Conservation (phyloP, 202 grass and related monocot species). For the Thinopyrum obtusiflorum region DNA sequence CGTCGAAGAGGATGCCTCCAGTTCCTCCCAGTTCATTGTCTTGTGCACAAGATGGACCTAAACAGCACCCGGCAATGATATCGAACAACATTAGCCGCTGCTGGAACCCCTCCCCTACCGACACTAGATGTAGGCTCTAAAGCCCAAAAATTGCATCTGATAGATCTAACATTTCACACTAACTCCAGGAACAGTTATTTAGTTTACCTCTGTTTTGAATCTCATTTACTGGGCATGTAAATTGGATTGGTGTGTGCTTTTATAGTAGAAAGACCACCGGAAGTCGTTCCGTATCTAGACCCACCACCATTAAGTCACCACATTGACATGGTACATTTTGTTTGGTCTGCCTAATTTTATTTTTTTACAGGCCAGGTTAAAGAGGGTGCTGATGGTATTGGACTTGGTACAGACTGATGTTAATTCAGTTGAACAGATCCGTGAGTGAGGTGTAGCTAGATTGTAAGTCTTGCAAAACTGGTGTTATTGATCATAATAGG, state of each 20-base stretch:
- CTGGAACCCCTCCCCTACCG: slow-evolving; percentile 41
- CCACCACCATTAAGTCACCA: neutral
- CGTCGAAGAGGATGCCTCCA: slow-evolving; percentile 48
- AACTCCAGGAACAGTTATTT: neutral
- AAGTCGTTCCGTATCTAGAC: neutral
- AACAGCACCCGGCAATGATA: neutral
- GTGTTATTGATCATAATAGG: too few species aligned
- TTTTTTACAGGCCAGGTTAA: slow-evolving; percentile 44
- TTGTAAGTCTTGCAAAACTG: too few species aligned
- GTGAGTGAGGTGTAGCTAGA: too few species aligned
- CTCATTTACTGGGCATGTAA: neutral
- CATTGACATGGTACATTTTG: neutral
- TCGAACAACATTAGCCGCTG: too few species aligned
- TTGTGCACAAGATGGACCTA: slow-evolving; percentile 56
- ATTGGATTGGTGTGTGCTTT: neutral
- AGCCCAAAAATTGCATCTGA: neutral
- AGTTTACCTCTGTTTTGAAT: neutral
- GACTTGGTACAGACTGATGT: too few species aligned
- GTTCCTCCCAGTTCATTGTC: neutral
- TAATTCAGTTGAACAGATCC: too few species aligned
- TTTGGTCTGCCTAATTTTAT: neutral
- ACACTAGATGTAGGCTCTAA: slow-evolving; percentile 49
- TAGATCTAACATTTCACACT: neutral
- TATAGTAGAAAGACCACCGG: neutral
- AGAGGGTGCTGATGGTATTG: slow-evolving; percentile 67